Evolutionary conservation across 1,139 yeast species (phyloP).

Genomic region (Zygosaccharomyces sapae): DNA sequence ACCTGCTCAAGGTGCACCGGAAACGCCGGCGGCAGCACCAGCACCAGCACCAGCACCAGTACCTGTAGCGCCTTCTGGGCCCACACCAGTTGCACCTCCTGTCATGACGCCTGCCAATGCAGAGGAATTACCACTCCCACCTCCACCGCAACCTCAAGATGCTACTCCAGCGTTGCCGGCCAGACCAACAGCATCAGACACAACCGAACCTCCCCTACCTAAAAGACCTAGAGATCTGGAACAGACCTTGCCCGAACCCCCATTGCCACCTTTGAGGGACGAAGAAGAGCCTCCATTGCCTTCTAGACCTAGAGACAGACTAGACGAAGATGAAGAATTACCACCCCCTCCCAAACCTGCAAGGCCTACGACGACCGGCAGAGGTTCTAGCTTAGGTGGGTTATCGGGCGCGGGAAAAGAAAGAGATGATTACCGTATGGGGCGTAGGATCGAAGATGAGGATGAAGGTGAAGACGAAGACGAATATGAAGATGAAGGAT

Average conservation of each 20-base stretch:
- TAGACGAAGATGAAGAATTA: constrained; percentile 41
- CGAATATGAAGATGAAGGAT: constrained; percentile 13
- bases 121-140: constrained; percentile 40
- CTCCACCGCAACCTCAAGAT: constrained; percentile 37
- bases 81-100: constrained; percentile 19
- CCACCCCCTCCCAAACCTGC: constrained; percentile 58
- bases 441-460: constrained; percentile 8
- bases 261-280: constrained; percentile 7
- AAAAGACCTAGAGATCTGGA: neutral
- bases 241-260: neutral
- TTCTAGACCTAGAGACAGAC: constrained; percentile 16
- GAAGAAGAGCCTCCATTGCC: constrained; percentile 6
- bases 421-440: constrained; percentile 25
- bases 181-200: constrained; percentile 6
- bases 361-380: constrained; percentile 39
- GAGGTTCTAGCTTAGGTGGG: constrained; percentile 11
- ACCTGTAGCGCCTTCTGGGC: no score
- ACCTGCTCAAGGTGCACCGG: constrained; percentile 30
- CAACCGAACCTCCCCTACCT: no score
- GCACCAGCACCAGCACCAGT: constrained; percentile 27
- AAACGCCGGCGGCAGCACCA: constrained; percentile 27
- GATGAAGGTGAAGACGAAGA: constrained; percentile 35
- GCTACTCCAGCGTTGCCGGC: constrained; percentile 31
- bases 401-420: constrained; percentile 13
- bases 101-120: constrained; percentile 30